phyloP scores from a whole-genome alignment of 176 grass and related monocot species.

The Oryza nivara region DNA sequence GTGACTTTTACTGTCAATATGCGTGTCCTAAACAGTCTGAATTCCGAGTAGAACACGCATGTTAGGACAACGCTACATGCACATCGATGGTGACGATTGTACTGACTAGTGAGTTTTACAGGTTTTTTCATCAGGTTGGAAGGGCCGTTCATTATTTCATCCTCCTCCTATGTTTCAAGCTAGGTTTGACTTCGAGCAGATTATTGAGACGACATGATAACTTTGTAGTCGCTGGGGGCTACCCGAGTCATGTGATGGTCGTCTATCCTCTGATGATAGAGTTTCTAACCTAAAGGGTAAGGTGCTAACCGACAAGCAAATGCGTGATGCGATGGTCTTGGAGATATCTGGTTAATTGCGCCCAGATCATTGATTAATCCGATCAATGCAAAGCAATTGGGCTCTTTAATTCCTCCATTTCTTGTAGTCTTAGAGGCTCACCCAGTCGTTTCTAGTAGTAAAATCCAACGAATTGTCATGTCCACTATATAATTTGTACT shows the following conservation, averaged over 20 bases:
- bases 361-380: background rate
- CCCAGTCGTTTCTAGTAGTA: background rate
- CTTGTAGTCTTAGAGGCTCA: background rate
- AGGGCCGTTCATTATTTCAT: constrained; percentile 3
- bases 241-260: background rate
- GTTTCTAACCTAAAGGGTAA: constrained; percentile 13
- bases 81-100: background rate
- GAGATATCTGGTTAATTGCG: background rate
- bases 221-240: constrained; percentile 19
- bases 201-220: constrained; percentile 40
- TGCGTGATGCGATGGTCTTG: background rate
- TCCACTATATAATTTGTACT: background rate
- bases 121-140: background rate
- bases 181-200: constrained; percentile 40
- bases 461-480: background rate
- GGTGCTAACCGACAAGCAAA: background rate
- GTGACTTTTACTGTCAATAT: background rate
- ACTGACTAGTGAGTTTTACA: background rate
- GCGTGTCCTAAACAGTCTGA: background rate
- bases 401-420: background rate
- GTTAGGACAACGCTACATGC: background rate
- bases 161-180: background rate
- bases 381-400: background rate
- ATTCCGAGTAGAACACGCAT: background rate
- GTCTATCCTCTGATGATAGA: background rate